Conservation (phyloP, 352 stramenopile species). For the Phytophthora chlamydospora region DNA sequence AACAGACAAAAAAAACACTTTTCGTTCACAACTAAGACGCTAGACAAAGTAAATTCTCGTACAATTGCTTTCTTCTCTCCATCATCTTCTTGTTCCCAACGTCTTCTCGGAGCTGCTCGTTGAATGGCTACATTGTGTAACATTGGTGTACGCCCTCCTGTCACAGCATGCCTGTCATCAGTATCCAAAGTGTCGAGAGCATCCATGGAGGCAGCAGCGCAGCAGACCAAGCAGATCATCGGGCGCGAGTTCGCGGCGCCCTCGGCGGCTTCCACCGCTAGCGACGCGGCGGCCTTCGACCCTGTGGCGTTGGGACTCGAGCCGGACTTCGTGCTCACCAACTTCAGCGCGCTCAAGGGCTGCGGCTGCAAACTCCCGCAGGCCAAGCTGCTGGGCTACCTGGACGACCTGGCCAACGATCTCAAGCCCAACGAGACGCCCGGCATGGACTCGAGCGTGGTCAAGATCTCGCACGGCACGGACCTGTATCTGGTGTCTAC, state of each 20-base stretch:
- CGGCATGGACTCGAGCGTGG: constrained; percentile 91
- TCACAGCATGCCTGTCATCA: constrained; percentile 11
- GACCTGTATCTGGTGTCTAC: constrained; percentile 93
- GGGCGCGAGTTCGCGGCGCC: constrained; percentile 51
- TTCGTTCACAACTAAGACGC: constrained; percentile 25
- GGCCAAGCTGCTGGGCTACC: constrained; percentile 92
- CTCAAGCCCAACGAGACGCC: constrained; percentile 93
- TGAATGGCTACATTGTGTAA: too few relatives aligned
- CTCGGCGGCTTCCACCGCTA: neutral
- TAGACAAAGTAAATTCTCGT: too few relatives aligned
- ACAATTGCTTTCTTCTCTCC: too few relatives aligned
- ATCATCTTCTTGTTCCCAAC: too few relatives aligned
- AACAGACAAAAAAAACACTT: neutral
- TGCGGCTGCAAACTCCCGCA: constrained; percentile 97
- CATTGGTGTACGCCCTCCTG: neutral
- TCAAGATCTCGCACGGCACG: constrained; percentile 84
- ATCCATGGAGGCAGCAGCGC: constrained; percentile 64
- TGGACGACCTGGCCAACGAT: constrained; percentile 88
- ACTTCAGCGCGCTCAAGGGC: constrained; percentile 93
- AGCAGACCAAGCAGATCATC: constrained; percentile 70
- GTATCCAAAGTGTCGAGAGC: constrained; percentile 9
- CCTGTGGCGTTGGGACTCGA: constrained; percentile 68
- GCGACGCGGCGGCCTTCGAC: constrained; percentile 45
- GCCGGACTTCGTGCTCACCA: constrained; percentile 79
- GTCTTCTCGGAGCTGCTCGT: too few relatives aligned